Percentiles rank a stretch among this genome's conserved stretches.
Evolutionary conservation across 371 early-diverging fungal species (phyloP).

Genomic region (Mucor lusitanicus): DNA sequence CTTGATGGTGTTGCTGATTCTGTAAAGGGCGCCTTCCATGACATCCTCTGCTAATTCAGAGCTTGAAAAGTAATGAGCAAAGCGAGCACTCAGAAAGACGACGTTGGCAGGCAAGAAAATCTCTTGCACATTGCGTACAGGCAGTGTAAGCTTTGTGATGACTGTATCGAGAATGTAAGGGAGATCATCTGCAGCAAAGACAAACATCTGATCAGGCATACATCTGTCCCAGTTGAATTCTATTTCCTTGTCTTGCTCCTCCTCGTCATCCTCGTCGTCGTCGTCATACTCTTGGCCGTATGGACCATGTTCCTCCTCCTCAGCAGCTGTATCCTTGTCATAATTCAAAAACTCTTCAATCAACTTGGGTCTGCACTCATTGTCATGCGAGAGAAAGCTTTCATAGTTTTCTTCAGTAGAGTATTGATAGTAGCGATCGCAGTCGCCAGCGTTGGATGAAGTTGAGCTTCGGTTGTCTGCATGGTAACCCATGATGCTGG

Average conservation of each 20-base stretch:
- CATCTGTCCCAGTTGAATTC: conserved; percentile 79
- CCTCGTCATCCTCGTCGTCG: conserved; percentile 25
- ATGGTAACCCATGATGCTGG: conserved; percentile 34
- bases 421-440: conserved; percentile 50
- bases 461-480: conserved; percentile 34
- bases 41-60: conserved; percentile 72
- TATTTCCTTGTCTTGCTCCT: conserved; percentile 7
- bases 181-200: conserved; percentile 73
- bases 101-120: conserved; percentile 82
- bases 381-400: conserved; percentile 51
- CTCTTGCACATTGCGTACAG: conserved; percentile 54
- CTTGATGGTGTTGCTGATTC: conserved; percentile 49
- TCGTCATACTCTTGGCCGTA: conserved; percentile 4
- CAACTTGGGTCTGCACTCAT: conserved; percentile 44
- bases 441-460: conserved; percentile 31
- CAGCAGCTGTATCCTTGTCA: conserved; percentile 1
- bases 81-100: conserved; percentile 84
- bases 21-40: conserved; percentile 58
- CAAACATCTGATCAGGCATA: conserved; percentile 88
- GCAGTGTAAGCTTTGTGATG: conserved; percentile 64
- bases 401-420: conserved; percentile 49
- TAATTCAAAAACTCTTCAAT: conserved; percentile 41
- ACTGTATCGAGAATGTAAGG: conserved; percentile 72
- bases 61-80: conserved; percentile 79
- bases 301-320: conserved; percentile 1